phyloP scores from a whole-genome alignment of 805 yeast genomes.

The Scheffersomyces coipomensis region DNA sequence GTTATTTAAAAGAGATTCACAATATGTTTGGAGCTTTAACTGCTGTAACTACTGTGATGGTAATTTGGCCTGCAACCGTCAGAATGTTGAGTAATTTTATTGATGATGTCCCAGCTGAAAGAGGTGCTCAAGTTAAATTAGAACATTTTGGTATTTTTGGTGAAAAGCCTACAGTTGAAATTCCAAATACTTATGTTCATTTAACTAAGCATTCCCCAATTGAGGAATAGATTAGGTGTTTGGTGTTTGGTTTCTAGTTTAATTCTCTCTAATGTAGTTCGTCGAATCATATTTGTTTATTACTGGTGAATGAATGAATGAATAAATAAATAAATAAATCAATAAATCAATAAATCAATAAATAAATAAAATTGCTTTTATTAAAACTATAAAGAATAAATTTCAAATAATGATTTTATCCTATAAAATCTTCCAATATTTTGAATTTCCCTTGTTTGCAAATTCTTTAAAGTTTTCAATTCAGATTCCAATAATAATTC shows the following conservation, averaged over 20 bases:
- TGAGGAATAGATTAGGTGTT: no score
- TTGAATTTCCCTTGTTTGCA: constrained; percentile 56
- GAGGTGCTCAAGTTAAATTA: constrained; percentile 8
- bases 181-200: constrained; percentile 4
- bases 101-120: constrained; percentile 5
- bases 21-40: not conserved
- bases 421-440: constrained; percentile 56
- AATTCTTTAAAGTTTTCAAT: constrained; percentile 62
- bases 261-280: no score
- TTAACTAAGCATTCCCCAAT: no score
- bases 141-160: constrained; percentile 2
- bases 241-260: no score
- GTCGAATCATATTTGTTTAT: no score
- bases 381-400: constrained; percentile 24
- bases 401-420: constrained; percentile 55
- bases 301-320: no score
- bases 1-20: not conserved
- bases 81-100: constrained; percentile 1
- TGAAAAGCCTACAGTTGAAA: constrained; percentile 4
- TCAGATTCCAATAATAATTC: constrained; percentile 75
- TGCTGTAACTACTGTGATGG: not conserved
- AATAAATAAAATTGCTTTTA: no score
- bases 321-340: no score
- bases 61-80: constrained; percentile 1
- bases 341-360: no score